Base-by-base conservation (phyloP, 2,329 filamentous ascomycete genomes). In the Rutstroemia sp. region DNA sequence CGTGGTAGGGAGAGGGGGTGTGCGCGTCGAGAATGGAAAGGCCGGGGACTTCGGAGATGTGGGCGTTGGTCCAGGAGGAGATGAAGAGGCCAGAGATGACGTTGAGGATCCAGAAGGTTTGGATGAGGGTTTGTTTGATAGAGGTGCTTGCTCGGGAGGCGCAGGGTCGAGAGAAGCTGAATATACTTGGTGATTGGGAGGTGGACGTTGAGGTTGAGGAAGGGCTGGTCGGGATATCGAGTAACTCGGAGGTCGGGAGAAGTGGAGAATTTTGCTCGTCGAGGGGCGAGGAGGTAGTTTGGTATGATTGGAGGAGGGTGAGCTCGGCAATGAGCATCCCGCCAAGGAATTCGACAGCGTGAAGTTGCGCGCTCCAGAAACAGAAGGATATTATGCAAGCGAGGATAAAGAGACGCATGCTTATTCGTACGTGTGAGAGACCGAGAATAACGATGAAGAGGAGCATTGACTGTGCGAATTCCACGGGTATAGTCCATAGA, bases 271-370 rank as follows among this genome's bases (percentile, higher is more conserved):
- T 42, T 52, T 51, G 39, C 3, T 16, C 30, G 4, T 39, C 48
- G 12, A 49, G 18, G 58, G 50, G 2, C 38, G 53, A 34, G 44
- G 10, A 14, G 1, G 19, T 10, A 21, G 6, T 27, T 16, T 47
- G 37, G n/a, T 54, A 54, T 49, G 67, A 60, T 59, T 73, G 69
- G 16, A 72, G 63, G n/a, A 77, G 64, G 30, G 72, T 72, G 4
- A 74, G 58, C 63, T 79, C 75, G 16, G 75, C 75, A 4, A 78
- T 66, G 41, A 75, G 67, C 67, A 77, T 69, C 9, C 76, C 76
- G 2, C 70, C 70, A 9, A 77, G 60, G 59, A 79, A 79, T 61
- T 78, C 75, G 25, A 75, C 61, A 2, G 63, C 49, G 21, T 64
- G 62, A 3, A 65, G 52, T 50, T 64, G 58, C 19, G 61, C 65